Evolutionary conservation across 2,329 filamentous ascomycete species (phyloP), one percentile per base, ranked within the genome.

Genomic region (Cephalotrichum gorgonifer): DNA sequence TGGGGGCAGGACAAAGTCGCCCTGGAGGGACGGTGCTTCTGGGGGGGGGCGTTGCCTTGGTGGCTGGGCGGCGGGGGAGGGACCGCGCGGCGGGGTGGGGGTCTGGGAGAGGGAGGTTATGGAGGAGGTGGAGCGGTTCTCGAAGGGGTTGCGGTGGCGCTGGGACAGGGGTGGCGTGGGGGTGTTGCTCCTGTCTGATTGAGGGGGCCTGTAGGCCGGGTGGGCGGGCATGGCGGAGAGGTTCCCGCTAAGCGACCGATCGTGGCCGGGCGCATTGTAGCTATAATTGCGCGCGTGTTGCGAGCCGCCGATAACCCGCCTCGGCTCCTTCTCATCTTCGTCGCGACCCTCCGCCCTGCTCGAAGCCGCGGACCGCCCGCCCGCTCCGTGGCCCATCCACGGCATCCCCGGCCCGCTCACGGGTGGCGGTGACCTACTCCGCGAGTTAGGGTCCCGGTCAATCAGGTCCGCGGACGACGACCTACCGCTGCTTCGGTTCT

Each of bases 11-110:
- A 58, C 47, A 25, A 48, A 33, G 20, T 44, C 46, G 42, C 43
- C 44, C 22, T 33, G 28, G n/a, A 22, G 50, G 14, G 48, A 35
- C 15, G 12, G 49, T 33, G 20, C 20, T 44, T 48, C 17, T 43
- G 35, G 26, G 27, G 30, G 43, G 28, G 5, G 53, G 51, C 39
- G 31, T 43, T 28, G 44, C 12, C 20, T 22, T 3, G 2, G 60
- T 54, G 0, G 35, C 3, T n/a, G 22, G 35, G 5, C 35, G 17
- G 30, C 63, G 60, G 9, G 54, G 58, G 0, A 70, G 57, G 52
- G 73, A 73, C 1, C 60, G 53, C 17, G 66, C 61, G 17, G 64
- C 43, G 1, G 68, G 62, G 51, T 66, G 70, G 0, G 62, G 63
- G 41, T 64, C 59, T 0, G 17, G 11, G 35, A 39, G 35, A n/a